These are phyloP conservation scores for Sporothrix mexicana DNA, from an alignment of 2,329 filamentous ascomycete species.

Conservation along the genomic window DNA sequence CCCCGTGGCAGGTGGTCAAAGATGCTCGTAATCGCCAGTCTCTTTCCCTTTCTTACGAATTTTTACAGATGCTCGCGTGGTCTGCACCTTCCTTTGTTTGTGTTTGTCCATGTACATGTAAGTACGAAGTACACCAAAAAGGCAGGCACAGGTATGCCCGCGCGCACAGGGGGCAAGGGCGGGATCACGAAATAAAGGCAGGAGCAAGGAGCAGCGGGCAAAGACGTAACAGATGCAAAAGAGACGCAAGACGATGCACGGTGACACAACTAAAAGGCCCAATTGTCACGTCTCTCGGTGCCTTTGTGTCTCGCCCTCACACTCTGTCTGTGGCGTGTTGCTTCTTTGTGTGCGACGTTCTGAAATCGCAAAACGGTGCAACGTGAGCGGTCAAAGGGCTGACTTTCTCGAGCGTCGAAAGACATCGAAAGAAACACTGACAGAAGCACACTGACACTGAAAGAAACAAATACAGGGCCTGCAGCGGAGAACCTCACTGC, in stretches of 20 bases:
- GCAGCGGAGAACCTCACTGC: background rate
- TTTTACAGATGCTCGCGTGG: background rate
- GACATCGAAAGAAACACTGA: background rate
- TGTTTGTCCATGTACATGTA: background rate
- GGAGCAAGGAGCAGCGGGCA: conserved; percentile 12
- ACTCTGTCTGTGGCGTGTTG: conserved; percentile 10
- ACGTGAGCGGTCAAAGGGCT: background rate
- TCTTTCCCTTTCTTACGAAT: background rate
- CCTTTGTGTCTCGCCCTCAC: conserved; percentile 3
- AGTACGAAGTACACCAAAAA: background rate
- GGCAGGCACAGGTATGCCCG: background rate
- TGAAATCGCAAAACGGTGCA: conserved; percentile 14
- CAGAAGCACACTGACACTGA: background rate
- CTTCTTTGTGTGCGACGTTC: conserved; percentile 6
- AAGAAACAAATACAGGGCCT: background rate
- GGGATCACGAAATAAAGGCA: background rate
- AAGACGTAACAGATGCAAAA: too few relatives aligned
- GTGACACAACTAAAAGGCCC: background rate
- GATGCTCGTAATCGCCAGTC: background rate
- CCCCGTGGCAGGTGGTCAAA: background rate
- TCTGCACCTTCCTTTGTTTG: conserved; percentile 12
- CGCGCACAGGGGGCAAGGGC: background rate
- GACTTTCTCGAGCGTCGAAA: too few relatives aligned
- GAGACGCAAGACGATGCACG: conserved; percentile 1
- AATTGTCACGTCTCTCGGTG: background rate